Base-by-base conservation (phyloP, 306 rosid genomes). In the Prinsepia uniflora region DNA sequence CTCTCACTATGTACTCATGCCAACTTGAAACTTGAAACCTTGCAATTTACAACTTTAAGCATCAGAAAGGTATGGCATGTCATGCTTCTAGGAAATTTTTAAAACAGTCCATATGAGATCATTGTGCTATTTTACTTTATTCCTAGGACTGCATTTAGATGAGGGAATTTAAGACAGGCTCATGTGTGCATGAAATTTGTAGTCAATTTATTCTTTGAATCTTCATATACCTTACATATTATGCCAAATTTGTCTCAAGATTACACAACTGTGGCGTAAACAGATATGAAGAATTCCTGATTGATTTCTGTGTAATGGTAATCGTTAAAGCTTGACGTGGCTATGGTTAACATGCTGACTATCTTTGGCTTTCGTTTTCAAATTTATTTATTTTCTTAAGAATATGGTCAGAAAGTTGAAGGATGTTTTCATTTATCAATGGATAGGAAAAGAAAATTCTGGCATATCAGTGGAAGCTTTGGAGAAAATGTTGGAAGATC, bases 401-500 rank as follows among this genome's bases (percentile, higher is more conserved):
- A 65, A 74, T 75, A 49, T 57, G 43, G 65, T 65, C 57, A 52
- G 56, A 57, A 56, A 42, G 80, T 57, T 76, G 75, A 40, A 70
- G 41, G 56, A 36, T 80, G 65, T 68, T 81, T 68, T 42, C 59
- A 30, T 76, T 74, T 57, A 8, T 75, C 56, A 74, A 74, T 82
- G 60, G 67, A 80, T 67, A 95, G 99, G 81, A 76, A 86, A 89
- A 82, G 73, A 14, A 36, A 65, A 70, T 59, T 70, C 92, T 57
- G 74, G 20, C 74, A 45, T 91, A 68, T 95, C 99, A 10, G 97
- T 91, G 83, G 99, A 95, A 9, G 97, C 96, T 57, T 81, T 95
- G 85, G 97, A 95, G 88, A 91, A 95, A 84, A 95, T 95, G 99
- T 84, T 95, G 99, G 96, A 95, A 65, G 99, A 95, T 81, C 99